These are phyloP conservation scores for Wickerhamiella australiensis DNA, from an alignment of 805 yeast genomes.

Conservation along the genomic window DNA sequence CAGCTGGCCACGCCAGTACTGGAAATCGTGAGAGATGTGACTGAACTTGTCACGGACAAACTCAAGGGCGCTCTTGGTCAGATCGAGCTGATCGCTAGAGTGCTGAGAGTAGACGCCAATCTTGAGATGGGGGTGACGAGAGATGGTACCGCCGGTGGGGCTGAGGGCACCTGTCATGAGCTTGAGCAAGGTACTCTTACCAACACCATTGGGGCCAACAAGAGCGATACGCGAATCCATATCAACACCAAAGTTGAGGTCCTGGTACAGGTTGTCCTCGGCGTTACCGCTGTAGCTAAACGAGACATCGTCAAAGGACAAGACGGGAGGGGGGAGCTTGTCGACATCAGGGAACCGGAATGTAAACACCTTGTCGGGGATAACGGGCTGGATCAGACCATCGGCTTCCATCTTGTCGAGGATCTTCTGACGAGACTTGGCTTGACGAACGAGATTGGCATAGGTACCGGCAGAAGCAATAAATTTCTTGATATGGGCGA, in stretches of 20 bases:
- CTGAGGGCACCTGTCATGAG: conserved; percentile 89
- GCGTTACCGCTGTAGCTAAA: conserved; percentile 65
- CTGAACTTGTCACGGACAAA: conserved; percentile 93
- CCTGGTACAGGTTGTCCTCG: conserved; percentile 79
- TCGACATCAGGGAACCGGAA: conserved; percentile 93
- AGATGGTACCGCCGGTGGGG: conserved; percentile 89
- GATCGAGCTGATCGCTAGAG: conserved; percentile 94
- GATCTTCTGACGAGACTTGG: conserved; percentile 98
- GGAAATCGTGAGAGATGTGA: conserved; percentile 88
- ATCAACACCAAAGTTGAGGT: conserved; percentile 94
- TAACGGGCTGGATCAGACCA: conserved; percentile 83
- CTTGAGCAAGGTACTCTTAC: conserved; percentile 90
- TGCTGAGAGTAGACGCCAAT: conserved; percentile 98
- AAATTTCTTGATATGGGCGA: conserved; percentile 93
- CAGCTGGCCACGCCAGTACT: conserved; percentile 87
- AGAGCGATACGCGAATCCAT: conserved; percentile 98
- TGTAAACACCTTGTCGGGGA: conserved; percentile 82
- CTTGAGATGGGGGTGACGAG: conserved; percentile 94
- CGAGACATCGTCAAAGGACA: conserved; percentile 89
- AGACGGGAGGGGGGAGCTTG: conserved; percentile 96
- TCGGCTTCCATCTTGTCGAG: conserved; percentile 99
- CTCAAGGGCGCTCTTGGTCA: conserved; percentile 89
- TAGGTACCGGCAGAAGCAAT: conserved; percentile 99
- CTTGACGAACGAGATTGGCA: conserved; percentile 96
- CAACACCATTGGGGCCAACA: conserved; percentile 99